These are phyloP conservation scores for Solanum commersonii DNA, from an alignment of 257 asterid species.

Conservation along the genomic window DNA sequence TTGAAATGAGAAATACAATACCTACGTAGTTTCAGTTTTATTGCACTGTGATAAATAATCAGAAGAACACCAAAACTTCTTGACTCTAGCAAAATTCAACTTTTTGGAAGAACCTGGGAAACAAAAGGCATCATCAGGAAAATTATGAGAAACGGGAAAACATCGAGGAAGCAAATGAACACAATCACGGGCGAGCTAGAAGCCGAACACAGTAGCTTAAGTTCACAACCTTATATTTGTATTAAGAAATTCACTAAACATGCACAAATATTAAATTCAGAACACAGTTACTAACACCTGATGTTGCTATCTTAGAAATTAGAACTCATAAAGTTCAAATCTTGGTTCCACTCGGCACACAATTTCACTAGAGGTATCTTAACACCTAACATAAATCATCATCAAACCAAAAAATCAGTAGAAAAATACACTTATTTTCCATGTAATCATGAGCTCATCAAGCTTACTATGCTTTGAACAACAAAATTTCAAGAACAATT, in stretches of 20 bases:
- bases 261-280: not conserved
- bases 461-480: not conserved
- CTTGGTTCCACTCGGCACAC: not conserved
- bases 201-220: not conserved
- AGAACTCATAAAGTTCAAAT: not conserved
- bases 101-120: not conserved
- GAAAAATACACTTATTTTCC: not conserved
- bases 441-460: not conserved
- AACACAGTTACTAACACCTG: not conserved
- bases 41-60: not conserved
- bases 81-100: not conserved
- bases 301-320: not conserved
- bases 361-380: not conserved
- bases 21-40: not conserved
- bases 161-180: not conserved
- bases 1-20: not conserved
- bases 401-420: not conserved
- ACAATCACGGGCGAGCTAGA: not conserved
- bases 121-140: not conserved
- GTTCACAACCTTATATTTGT: not conserved
- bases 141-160: not conserved
- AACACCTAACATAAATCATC: not conserved
- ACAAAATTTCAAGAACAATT: not conserved
- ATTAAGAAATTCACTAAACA: not conserved
- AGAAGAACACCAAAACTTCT: not conserved